Base-by-base conservation (phyloP, 768 basidiomycete species). In the Favolaschia claudopus region DNA sequence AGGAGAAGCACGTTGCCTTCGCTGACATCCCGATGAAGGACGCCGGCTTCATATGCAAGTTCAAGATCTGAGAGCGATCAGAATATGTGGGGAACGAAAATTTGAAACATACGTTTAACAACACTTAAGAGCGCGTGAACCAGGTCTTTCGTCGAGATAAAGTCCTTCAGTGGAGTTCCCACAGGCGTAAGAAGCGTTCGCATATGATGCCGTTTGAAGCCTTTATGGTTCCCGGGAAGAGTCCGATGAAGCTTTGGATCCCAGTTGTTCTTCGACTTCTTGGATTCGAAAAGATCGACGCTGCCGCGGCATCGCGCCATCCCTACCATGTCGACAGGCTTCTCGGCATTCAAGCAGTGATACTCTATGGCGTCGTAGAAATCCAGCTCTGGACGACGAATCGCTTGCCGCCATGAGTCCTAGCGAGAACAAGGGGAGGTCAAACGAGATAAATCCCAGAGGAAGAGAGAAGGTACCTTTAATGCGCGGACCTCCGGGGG, bases 1-100 rank as follows among this genome's bases (percentile, higher is more conserved):
- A 7, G 20, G 24, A 58, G 52, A 1, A 57, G 27, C 13, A 61
- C 29, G 22, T 61, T 61, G 19, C 60, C 60, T 19, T 55, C 60
- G 48, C 60, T 61, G 38, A 61, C 25, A 24, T 62, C 61, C n/a
- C 61, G 49, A 28, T 53, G 58, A 4, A 45, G 19, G 25, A 58
- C 62, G 27, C 62, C 61, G 15, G 55, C 61, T 3, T 34, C 36
- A 33, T 40, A 31, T 3, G 55, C 61, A 15, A 44, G 34, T 20
- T 29, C 2, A 25, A 44, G 56, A 25, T 50, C 56, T 58, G 24
- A 1, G 20, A 7, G 14, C 2, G 6, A 28, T 45, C n/a, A 52
- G 19, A 9, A 1, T 4, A 15, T 27, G 22, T 8, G 27, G 15
- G 20, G 27, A 28, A 9, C 24, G 20, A 28, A 39, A 31, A 45